Base-by-base conservation (phyloP, 1,284 basidiomycete genomes). In the Trichosporon sp. region DNA sequence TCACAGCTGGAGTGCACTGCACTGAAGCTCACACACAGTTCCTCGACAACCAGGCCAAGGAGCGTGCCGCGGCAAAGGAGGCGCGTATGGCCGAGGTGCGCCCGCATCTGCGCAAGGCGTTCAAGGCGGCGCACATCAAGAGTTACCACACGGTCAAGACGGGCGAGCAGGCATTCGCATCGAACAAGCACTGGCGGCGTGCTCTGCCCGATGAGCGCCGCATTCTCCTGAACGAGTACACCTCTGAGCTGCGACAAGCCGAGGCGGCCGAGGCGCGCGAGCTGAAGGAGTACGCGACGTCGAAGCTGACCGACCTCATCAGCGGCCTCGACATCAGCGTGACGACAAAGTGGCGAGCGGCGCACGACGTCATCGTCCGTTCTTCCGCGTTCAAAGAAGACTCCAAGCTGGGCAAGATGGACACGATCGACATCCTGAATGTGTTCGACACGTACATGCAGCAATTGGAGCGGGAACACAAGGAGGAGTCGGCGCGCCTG, bases 361-460 rank as follows among this genome's bases (percentile, higher is more conserved):
- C 93, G 2, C 90, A 92, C 76, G 87, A 89, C 26, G 86, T 91
- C 73, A 89, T 98, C 46, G 78, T 89, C 10, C 89, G 91, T 21
- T 92, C 92, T 1, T 88, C 91, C 0, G 90, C 91, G 67, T 98
- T 92, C 90, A 88, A 87, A 54, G 82, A 85, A 26, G 93, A 96
- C 77, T 75, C 85, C 0, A 91, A 93, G 74, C 85, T 98, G 65
- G 90, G 89, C 73, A 90, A 88, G 75, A 87, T 97, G 63, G 94
- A 95, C 6, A 91, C 91, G 2, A 86, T 97, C 59, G 95, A 98
- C 79, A 92, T 97, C 72, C 87, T 98, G 31, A 88, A 91, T 46
- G 92, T 94, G 0, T 97, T 94, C 75, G 95, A 98, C 83, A 93
- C 95, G 79, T 94, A 95, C 80, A 91, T 92, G 71, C 89, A 91